Evolutionary conservation across 257 asterid species (phyloP).

Genomic region (Ballota nigra): DNA sequence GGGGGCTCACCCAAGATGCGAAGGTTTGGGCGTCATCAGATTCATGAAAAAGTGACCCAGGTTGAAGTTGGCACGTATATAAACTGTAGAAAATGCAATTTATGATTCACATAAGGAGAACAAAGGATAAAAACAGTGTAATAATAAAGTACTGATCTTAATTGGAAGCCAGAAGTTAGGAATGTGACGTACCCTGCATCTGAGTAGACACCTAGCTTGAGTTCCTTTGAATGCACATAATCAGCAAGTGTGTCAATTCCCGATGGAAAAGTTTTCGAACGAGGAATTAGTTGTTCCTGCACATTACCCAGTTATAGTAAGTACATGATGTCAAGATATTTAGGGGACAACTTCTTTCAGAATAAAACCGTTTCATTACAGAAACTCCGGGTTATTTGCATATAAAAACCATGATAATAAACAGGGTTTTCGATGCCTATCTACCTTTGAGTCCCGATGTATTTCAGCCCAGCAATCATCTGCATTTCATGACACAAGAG

Average conservation of each 20-base stretch:
- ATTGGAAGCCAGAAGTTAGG: background rate
- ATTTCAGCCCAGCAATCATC: conserved; percentile 95
- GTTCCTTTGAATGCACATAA: conserved; percentile 86
- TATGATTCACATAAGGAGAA: conserved; percentile 23
- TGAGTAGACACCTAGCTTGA: conserved; percentile 92
- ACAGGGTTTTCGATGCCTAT: conserved; percentile 15
- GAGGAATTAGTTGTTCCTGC: conserved; percentile 79
- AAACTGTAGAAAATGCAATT: conserved; percentile 42
- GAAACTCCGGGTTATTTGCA: conserved; percentile 8
- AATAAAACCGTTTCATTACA: background rate
- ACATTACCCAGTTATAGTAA: conserved; percentile 17
- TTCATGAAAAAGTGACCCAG: conserved; percentile 91
- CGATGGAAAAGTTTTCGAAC: conserved; percentile 69
- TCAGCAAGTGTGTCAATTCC: conserved; percentile 90
- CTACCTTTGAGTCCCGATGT: conserved; percentile 57
- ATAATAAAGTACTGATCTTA: background rate
- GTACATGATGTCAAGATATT: background rate
- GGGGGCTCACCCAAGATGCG: conserved; percentile 99
- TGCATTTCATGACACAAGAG: conserved; percentile 37
- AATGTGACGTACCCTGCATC: conserved; percentile 86
- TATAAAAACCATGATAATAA: background rate
- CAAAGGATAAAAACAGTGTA: background rate
- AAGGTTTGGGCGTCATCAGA: conserved; percentile 72
- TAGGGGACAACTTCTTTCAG: background rate
- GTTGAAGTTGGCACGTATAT: conserved; percentile 84